Evolutionary conservation across 805 yeast species (phyloP).

Genomic region (Cyberlindnera sargentensis): DNA sequence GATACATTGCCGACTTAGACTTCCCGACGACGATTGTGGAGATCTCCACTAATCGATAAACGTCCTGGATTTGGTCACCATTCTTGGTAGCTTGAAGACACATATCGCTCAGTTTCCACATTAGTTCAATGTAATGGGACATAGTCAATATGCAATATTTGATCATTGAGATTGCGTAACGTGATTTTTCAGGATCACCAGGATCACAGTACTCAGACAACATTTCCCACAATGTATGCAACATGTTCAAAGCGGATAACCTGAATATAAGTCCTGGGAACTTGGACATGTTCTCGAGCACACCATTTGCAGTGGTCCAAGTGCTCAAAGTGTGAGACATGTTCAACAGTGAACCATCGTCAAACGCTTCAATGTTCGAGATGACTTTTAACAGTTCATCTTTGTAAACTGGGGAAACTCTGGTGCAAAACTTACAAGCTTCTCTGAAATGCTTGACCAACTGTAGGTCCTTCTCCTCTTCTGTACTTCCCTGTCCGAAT

Average conservation of each 20-base stretch:
- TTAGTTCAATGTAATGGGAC: conserved; percentile 17
- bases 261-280: conserved; percentile 4
- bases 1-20: not conserved
- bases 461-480: no score
- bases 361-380: conserved; percentile 12
- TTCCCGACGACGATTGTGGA: conserved; percentile 1
- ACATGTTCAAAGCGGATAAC: conserved; percentile 5
- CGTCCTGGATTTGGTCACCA: conserved; percentile 1
- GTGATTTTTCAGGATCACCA: conserved; percentile 7
- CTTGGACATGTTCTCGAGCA: conserved; percentile 2
- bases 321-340: conserved; percentile 8
- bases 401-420: conserved; percentile 4
- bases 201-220: conserved; percentile 7
- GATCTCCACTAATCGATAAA: conserved; percentile 14
- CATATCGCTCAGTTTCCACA: conserved; percentile 10
- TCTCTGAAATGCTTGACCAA: no score
- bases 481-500: not conserved
- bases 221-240: conserved; percentile 17
- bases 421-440: conserved; percentile 1
- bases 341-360: conserved; percentile 4
- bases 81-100: conserved; percentile 1
- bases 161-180: conserved; percentile 12
- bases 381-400: conserved; percentile 12
- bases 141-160: conserved; percentile 18
- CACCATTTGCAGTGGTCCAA: conserved; percentile 2